Evolutionary conservation across 306 rosid genomes (phyloP).

Genomic region (Sophora flavescens): DNA sequence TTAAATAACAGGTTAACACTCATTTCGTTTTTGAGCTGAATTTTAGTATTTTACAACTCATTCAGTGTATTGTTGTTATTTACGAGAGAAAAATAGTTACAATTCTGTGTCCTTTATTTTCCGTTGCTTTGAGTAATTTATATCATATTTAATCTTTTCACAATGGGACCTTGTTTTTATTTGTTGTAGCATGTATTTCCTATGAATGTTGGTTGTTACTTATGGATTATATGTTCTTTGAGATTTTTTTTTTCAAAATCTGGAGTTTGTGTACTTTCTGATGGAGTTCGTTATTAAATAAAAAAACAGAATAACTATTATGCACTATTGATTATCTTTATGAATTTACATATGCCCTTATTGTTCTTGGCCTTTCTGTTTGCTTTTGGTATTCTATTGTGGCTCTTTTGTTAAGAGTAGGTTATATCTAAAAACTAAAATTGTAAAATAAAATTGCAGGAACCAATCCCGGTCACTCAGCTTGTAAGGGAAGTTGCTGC

Average conservation of each 20-base stretch:
- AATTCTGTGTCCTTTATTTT: slow-evolving; percentile 25
- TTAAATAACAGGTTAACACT: slow-evolving; percentile 4
- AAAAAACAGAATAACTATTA: not conserved
- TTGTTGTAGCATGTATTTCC: slow-evolving; percentile 18
- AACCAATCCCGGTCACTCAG: slow-evolving; percentile 94
- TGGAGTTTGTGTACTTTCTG: slow-evolving; percentile 6
- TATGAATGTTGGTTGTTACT: slow-evolving; percentile 17
- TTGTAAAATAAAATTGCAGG: slow-evolving; percentile 58
- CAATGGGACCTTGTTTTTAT: slow-evolving; percentile 5
- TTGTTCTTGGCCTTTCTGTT: slow-evolving; percentile 14
- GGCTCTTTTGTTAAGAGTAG: not conserved
- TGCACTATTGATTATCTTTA: slow-evolving; percentile 2
- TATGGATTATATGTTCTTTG: slow-evolving; percentile 9
- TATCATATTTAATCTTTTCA: not conserved
- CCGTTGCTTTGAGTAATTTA: not conserved
- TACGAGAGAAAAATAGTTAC: not conserved
- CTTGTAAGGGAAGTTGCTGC: slow-evolving; percentile 98
- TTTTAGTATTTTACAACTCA: slow-evolving; percentile 4
- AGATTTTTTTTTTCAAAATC: not conserved
- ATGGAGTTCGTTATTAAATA: not conserved
- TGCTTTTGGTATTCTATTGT: slow-evolving; percentile 29
- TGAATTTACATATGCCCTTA: not conserved
- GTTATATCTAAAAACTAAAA: slow-evolving; percentile 29
- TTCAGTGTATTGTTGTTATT: not conserved
- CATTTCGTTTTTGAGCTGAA: not conserved